phyloP scores from a whole-genome alignment of 306 rosid species.

The Dryas drummondii region DNA sequence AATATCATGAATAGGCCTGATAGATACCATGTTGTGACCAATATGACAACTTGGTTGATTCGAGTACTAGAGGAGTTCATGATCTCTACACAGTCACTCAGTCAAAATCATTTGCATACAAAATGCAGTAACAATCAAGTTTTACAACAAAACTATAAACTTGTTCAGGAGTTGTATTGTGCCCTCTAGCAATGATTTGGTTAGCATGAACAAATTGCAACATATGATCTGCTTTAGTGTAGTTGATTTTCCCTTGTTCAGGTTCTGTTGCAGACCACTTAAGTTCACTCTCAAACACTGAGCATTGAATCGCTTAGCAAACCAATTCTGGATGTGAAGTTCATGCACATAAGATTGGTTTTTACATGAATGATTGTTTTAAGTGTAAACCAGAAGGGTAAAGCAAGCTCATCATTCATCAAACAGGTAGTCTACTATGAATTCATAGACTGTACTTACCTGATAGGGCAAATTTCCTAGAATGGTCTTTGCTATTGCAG shows the following conservation, averaged over 20 bases:
- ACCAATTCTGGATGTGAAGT: conserved; percentile 60
- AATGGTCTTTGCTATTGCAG: conserved; percentile 82
- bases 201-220: conserved; percentile 63
- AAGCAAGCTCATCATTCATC: background rate
- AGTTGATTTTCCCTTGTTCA: conserved; percentile 58
- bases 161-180: conserved; percentile 42
- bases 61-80: no score
- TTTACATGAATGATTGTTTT: background rate
- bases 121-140: no score
- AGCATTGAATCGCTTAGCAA: conserved; percentile 74
- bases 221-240: conserved; percentile 70
- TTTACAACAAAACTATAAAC: no score
- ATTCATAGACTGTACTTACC: conserved; percentile 32
- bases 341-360: background rate
- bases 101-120: no score
- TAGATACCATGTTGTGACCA: no score
- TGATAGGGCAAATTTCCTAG: conserved; percentile 76
- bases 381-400: background rate
- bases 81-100: no score
- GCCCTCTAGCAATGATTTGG: conserved; percentile 73
- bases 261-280: conserved; percentile 96
- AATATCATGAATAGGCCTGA: no score
- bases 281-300: conserved; percentile 87
- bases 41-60: no score
- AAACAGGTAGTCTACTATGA: background rate